Evolutionary conservation across 2,329 filamentous ascomycete genomes (phyloP), one percentile per base, ranked within the genome.

Genomic region (Calonectria pauciramosa): DNA sequence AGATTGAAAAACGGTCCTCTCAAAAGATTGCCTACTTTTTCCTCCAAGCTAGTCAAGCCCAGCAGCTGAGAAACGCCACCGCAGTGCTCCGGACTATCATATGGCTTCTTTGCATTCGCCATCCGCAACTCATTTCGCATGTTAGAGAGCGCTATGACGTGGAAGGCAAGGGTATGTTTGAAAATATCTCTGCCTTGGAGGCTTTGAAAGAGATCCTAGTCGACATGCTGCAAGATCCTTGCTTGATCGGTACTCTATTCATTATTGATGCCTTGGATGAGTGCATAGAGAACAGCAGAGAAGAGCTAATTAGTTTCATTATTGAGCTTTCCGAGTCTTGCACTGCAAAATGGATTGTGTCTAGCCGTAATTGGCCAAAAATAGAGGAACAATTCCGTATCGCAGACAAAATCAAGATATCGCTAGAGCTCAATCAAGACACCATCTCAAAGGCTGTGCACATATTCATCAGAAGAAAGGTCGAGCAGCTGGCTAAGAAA

Each of bases 51-150:
- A 85, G 83, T 1, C 81, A 89, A 34, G 51, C 73, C 9, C 4
- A 49, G 0, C 75, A 80, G 0, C 74, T 87, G 10, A 88, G 87
- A 69, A 87, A 76, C 59, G 85, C 86, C 0, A 83, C 78, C 0
- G 81, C 87, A 4, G 85, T 89, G 0, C 76, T 90, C 5, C 84
- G 86, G 0, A 85, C 88, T 0, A 81, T 90, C 0, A 81, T 90
- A 0, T 88, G 84, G 67, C 56, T 86, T 38, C 82, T 91, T 4
- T 72, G 86, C 6, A 56, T 74, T 0, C 79, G 86, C 67, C 77
- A 86, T 5, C 80, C 80, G 41, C 77, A 71, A 1, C 81, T 89
- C 0, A 73, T 85, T 11, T 78, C 77, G 3, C 80, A 88, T 75
- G 23, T 88, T 1, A 79, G 74, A 23, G 77, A 80, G 20, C 79